Evolutionary conservation across 352 stramenopile species (phyloP), one percentile per base, ranked within the genome.

Genomic region (Pythium guiyangense): DNA sequence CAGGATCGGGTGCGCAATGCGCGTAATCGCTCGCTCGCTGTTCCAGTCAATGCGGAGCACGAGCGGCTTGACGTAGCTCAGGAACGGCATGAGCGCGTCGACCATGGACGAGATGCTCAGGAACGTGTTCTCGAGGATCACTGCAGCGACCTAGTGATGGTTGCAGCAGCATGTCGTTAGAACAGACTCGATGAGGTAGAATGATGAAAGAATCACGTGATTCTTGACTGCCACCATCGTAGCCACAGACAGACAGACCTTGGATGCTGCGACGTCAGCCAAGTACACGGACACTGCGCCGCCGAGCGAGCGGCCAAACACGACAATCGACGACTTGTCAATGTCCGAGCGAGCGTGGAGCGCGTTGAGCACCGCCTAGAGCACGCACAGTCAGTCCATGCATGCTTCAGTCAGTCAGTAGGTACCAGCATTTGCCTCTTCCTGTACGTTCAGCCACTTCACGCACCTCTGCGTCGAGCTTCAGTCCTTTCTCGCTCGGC

Each of bases 101-200:
- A 98, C 91, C 91, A 98, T 98, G 1, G 81, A 67, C 1, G 82
- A 82, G 55, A 98, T 98, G 55, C 77, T 96, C 17, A 94, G 64
- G 64, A 98, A 98, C 14, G 94, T 98, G 66, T 98, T 98, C 64
- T 98, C 94, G 14, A 98, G 63, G 43, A 98, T 84, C 25, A 98
- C 65, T 27, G 84, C 94, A 18, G 86, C 87, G 34, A 98, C 62
- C 84, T 94, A 22, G 22, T 22, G 22, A 22, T 22, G 22, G 22
- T 22, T 22, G 22, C 22, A 22, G 22, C 22, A 22, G 22, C 22
- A 22, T 22, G 22, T 22, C 22, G 22, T 26, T 22, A 29, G 14
- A 27, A 10, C 10, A n/a, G 25, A 50, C 8, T 11, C 22, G 22
- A 22, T 22, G 22, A 22, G n/a, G n/a, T n/a, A n/a, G n/a, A n/a